Evolutionary conservation across 176 grass and related monocot species (phyloP), one percentile per base, ranked within the genome.

Genomic region (Puccinellia tenuiflora): DNA sequence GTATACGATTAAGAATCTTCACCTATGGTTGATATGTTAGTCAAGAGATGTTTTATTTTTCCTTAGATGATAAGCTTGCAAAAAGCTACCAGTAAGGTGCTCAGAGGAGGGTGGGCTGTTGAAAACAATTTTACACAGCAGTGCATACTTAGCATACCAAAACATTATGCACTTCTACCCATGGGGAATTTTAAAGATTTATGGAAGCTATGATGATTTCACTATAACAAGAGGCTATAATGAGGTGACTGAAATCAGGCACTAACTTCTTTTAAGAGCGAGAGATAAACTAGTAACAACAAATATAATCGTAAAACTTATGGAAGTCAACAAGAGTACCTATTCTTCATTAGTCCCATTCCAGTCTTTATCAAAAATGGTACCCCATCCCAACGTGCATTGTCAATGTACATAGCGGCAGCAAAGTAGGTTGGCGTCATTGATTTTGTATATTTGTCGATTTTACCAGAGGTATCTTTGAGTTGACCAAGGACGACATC

Each of bases 351-450:
- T 59, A 97, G 92, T 52, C 95, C 95, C 65, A 92, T 92, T 55
- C 95, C 95, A 33, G 95, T 94, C 89, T 92, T 94, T 79, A 97
- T 88, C 34, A 97, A 91, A 87, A 97, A 97, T 72, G 92, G 95
- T 8, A 97, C 92, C 21, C 95, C 95, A 79, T 94, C 95, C 95
- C 95, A 97, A 46, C 95, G 92, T 73, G 92, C 90, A 89, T 97
- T 97, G 68, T 97, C 95, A 78, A 97, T 97, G 86, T 91, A 94
- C 75, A 97, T 74, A 43, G 88, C 92, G 75, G 92, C 92, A 72
- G 95, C 92, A 77, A 97, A 92, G 86, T 94, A 97, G 64, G 95
- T 94, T 43, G 92, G 92, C 43, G 88, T 88, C 82, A 92, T 78
- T 33, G 95, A 97, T 88, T 89, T 92, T 84, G 90, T 92, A 78